A percentile compares a stretch with the other conserved stretches of the same genome.
Conservation (phyloP, 805 yeast species). For the Komagataella ulmi region DNA sequence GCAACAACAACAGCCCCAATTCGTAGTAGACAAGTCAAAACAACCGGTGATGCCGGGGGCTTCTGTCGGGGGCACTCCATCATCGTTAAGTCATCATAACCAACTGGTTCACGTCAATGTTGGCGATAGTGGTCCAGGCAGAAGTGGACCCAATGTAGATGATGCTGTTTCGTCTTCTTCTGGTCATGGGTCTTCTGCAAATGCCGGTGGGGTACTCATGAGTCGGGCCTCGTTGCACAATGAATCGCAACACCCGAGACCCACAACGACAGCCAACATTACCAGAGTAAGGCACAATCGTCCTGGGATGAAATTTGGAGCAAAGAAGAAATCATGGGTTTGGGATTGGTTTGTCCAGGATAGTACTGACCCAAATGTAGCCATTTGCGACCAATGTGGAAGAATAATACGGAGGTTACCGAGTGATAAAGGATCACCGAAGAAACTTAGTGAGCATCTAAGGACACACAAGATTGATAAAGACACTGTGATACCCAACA, state of each 20-base stretch:
- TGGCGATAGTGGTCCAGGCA: background rate
- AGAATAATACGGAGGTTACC: constrained; percentile 31
- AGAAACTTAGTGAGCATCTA: constrained; percentile 43
- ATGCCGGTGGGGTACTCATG: background rate
- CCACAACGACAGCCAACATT: background rate
- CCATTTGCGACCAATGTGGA: constrained; percentile 42
- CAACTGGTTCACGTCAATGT: background rate
- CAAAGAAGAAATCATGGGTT: constrained; percentile 50
- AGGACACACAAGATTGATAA: constrained; percentile 36
- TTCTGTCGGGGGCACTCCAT: background rate
- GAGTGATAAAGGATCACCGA: constrained; percentile 46
- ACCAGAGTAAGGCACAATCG: constrained; percentile 1
- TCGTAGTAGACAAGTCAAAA: background rate
- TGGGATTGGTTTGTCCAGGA: constrained; percentile 52
- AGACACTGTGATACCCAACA: constrained; percentile 24
- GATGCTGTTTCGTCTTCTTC: background rate
- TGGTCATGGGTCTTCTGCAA: background rate
- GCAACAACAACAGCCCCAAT: background rate
- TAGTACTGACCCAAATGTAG: constrained; percentile 28
- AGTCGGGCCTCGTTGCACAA: background rate
- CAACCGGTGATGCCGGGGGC: background rate
- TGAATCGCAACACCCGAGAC: background rate
- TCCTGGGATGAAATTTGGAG: constrained; percentile 29
- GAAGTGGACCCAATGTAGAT: background rate
- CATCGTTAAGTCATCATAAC: background rate